These are phyloP conservation scores for Fusarium luffae DNA, from an alignment of 2,329 filamentous ascomycete genomes.

Conservation along the genomic window DNA sequence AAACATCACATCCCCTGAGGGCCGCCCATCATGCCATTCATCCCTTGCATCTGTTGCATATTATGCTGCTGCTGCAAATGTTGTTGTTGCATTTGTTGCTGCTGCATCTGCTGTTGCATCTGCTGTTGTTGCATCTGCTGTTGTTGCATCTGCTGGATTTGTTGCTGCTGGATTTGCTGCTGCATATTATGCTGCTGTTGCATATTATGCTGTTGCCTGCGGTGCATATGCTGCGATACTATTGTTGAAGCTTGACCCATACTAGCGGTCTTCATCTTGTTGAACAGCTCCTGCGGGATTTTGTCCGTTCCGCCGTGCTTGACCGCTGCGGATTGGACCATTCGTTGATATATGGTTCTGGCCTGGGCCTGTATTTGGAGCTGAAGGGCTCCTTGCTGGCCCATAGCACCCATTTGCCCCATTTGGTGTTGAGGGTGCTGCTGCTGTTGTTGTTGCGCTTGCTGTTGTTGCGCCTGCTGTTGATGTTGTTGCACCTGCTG, in stretches of 20 bases:
- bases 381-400: conserved; percentile 43
- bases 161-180: conserved; percentile 44
- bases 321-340: conserved; percentile 49
- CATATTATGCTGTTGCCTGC: conserved; percentile 39
- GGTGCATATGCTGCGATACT: conserved; percentile 47
- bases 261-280: conserved; percentile 59
- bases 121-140: conserved; percentile 48
- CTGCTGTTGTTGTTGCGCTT: conserved; percentile 50
- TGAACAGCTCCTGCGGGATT: conserved; percentile 59
- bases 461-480: conserved; percentile 47
- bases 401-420: conserved; percentile 48
- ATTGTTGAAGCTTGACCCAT: conserved; percentile 52
- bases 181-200: conserved; percentile 47
- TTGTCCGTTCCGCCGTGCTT: conserved; percentile 57
- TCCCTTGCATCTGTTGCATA: conserved; percentile 43
- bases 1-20: conserved; percentile 58
- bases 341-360: conserved; percentile 53
- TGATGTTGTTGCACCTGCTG: conserved; percentile 48
- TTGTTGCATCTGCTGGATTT: conserved; percentile 47
- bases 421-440: conserved; percentile 47
- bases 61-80: conserved; percentile 46
- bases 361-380: conserved; percentile 51
- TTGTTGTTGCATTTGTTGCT: conserved; percentile 40
- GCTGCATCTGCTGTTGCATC: conserved; percentile 48
- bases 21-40: conserved; percentile 63